Evolutionary conservation across 2,329 filamentous ascomycete genomes (phyloP), one percentile per base, ranked within the genome.

Genomic region (Cladosporium sp.): DNA sequence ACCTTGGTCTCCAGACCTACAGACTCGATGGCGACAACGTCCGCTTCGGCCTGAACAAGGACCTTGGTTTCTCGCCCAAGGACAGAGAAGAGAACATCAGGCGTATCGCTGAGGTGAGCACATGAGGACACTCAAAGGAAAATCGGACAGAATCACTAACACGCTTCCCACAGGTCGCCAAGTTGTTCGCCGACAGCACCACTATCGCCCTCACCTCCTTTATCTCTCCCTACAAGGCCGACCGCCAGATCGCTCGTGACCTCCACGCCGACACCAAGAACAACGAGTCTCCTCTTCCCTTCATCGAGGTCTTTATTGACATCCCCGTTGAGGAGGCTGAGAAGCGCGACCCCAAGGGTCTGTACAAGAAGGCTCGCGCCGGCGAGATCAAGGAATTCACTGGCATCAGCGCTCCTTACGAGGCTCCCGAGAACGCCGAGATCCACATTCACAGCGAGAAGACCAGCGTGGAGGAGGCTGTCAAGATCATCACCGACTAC

Each of bases 1-100:
- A 96, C 79, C 85, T 92, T 12, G 90, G 89, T 52, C 83, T 95
- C 61, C 83, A 89, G 65, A 91, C 93, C 67, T 99, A 99, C 86
- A 89, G 95, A 62, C 89, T 99, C 33, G 95, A 99, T 80, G 95
- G 94, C 75, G 95, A 99, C 86, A 99, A 99, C 81, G 90, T 99
- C 71, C 94, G 95, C 68, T 97, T 98, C 82, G 95, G 95, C 18
- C 86, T 99, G 72, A 99, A 98, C 88, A 96, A 96, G 81, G 94
- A 98, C 82, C 86, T 99, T 12, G 94, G 94, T 18, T 99, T 98
- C 84, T 91, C 88, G 70, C 94, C 97, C 77, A 88, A 88, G 76
- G 93, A 97, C 83, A 89, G 95, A 73, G 96, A 94, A 78, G 95
- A 99, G 85, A 99, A 99, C 83, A 99, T 99, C 77, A 89, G 95